Percentiles rank a stretch among this genome's conserved stretches.
Conservation (phyloP, 31 red algal genomes). For the Odonthalia washingtoniensis region DNA sequence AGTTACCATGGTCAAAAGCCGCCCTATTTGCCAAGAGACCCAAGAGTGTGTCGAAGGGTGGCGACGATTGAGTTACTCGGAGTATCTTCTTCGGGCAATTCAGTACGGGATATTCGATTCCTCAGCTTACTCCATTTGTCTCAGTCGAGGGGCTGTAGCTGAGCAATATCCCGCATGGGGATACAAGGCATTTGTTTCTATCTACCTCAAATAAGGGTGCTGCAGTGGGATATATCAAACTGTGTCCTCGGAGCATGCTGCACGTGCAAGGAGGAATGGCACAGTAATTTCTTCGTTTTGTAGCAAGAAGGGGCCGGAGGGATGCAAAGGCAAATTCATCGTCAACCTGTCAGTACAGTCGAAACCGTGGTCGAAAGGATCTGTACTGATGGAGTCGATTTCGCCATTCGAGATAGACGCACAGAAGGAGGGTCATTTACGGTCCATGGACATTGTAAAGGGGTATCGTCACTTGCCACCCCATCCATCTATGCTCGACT, state of each 20-base stretch:
- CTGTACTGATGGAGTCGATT: constrained; percentile 36
- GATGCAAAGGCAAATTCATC: constrained; percentile 18
- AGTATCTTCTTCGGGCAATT: constrained; percentile 23
- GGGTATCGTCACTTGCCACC: no score
- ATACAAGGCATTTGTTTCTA: background rate
- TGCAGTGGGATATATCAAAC: constrained; percentile 15
- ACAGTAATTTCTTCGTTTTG: constrained; percentile 25
- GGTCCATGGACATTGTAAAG: constrained; percentile 47
- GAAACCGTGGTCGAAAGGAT: constrained; percentile 42
- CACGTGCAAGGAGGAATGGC: background rate
- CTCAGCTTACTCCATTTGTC: background rate
- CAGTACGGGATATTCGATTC: constrained; percentile 27
- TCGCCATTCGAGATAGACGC: constrained; percentile 24
- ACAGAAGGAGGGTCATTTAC: constrained; percentile 31
- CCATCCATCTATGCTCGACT: constrained; percentile 11
- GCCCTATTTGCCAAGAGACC: background rate
- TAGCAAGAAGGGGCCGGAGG: constrained; percentile 10
- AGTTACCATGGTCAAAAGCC: background rate
- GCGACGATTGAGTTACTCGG: background rate
- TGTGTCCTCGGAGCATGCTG: background rate
- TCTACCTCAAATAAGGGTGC: constrained; percentile 5
- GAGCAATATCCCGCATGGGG: background rate
- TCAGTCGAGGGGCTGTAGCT: background rate
- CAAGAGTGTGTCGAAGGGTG: background rate
- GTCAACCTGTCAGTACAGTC: constrained; percentile 48